phyloP scores from a whole-genome alignment of 163 green algal species.

The Chloromonas sp. region DNA sequence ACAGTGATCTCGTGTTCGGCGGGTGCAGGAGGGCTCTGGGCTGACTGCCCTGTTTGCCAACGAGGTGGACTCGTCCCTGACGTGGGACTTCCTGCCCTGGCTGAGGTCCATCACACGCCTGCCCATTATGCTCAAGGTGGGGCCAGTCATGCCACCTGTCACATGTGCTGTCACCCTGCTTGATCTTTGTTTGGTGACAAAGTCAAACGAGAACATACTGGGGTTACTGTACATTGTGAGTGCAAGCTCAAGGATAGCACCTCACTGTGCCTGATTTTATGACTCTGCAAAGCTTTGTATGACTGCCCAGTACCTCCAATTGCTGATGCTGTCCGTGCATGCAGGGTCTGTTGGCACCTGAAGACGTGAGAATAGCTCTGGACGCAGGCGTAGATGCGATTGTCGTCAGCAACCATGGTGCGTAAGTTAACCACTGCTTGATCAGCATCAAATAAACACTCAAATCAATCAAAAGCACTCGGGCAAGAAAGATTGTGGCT shows the following conservation, averaged over 20 bases:
- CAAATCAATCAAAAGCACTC: background rate
- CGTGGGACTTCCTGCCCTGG: slow-evolving; percentile 83
- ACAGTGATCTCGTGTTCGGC: background rate
- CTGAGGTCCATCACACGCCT: slow-evolving; percentile 73
- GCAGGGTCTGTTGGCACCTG: slow-evolving; percentile 29
- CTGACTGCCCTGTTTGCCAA: slow-evolving; percentile 6
- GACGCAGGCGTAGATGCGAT: slow-evolving; percentile 78
- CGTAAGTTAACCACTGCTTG: slow-evolving; percentile 1
- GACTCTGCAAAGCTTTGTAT: no score
- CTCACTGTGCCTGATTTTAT: no score
- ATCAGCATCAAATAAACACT: background rate
- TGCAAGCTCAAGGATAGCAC: background rate
- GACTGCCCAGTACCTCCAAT: no score
- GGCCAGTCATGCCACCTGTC: background rate
- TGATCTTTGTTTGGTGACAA: no score
- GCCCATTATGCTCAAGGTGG: slow-evolving; percentile 86
- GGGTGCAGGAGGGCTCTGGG: background rate
- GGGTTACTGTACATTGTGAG: background rate
- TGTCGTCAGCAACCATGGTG: slow-evolving; percentile 92
- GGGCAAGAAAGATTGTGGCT: background rate
- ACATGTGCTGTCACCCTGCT: no score
- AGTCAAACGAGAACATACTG: no score
- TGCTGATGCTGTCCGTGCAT: background rate
- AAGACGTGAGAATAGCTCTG: slow-evolving; percentile 73
- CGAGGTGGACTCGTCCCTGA: slow-evolving; percentile 78